Evolutionary conservation across 2,329 filamentous ascomycete genomes (phyloP), one percentile per base, ranked within the genome.

Genomic region (Dendrostoma leiphaemia): DNA sequence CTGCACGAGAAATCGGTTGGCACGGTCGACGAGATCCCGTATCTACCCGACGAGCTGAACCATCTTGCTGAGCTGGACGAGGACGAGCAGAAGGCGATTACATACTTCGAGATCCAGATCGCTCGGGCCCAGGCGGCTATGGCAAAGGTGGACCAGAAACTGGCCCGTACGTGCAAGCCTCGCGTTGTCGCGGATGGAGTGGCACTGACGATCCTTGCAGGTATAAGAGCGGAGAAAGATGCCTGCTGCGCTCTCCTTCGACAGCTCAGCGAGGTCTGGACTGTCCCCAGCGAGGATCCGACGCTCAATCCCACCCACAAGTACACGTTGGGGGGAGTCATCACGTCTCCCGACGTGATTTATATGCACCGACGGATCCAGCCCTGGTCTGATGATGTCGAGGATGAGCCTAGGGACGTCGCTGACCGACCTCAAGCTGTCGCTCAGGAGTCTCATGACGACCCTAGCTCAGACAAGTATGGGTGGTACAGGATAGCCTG

Each of bases 291-390:
- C 46, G 49, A 53, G 4, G 54, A 53, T 6, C 56, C 61, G 7
- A 53, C 49, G n/a, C 65, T 64, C 63, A 49, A 58, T 26, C 64
- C 69, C 0, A 64, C 53, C 3, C 59, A 67, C 40, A 61, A 56
- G 19, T 69, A 69, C 53, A 58, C 57, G 0, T 59, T 71, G 6
- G 62, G 67, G 7, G 69, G 69, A 5, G 63, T 71, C 2, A 61
- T 64, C 9, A 61, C 54, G 7, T 60, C 61, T 1, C 31, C 57
- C 2, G 60, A 65, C 23, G 60, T 58, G 5, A 61, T 69, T 2
- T 71, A 66, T 31, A 43, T 69, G 21, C 65, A 64, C 29, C 60
- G 60, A 21, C 62, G 62, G 12, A 58, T 52, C 6, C 61, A 60
- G 41, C 54, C 56, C 6, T 54, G 59, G 12, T 55, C 60, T 24